Evolutionary conservation across 2,329 filamentous ascomycete genomes (phyloP), one percentile per base, ranked within the genome.

Genomic region (Aspergillus awamori): DNA sequence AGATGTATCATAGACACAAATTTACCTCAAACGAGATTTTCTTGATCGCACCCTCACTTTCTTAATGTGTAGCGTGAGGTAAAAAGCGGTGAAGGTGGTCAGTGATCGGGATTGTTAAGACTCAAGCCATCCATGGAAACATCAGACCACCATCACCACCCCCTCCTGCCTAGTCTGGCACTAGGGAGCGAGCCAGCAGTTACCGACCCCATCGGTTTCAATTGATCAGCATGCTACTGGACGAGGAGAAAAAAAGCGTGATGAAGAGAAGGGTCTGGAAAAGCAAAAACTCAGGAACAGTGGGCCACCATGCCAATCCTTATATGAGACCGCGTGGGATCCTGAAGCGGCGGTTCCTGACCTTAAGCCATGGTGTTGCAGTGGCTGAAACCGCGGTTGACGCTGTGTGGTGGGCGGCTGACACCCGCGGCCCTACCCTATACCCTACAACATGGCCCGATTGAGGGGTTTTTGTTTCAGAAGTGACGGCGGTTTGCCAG

Each of bases 341-440:
- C 22, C 28, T 58, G 64, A 65, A 63, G 65, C 61, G 41, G 47
- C 51, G 61, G 64, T 64, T 51, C 61, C 60, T 66, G 65, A 62
- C 30, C 41, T 53, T 57, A 41, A 61, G 47, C 59, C 52, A 62
- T 61, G 64, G 65, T 63, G 64, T 59, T 58, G 59, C 55, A 63
- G 48, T 63, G 59, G 59, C 60, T 63, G 65, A 67, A 65, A 66
- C 65, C 58, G 61, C 30, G 51, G 64, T 41, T 56, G 24, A 52
- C n/a, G 28, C 10, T 54, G 30, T 51, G 15, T 15, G 45, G 13
- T 52, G 33, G 57, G 5, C 33, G n/a, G 43, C 24, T 11, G 36
- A 20, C 24, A 33, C 38, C 3, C 13, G 10, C 24, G 63, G 58
- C 67, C 70, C 69, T 71, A 57, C 70, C 70, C 69, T 71, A 72